Percentiles rank a stretch among this genome's conserved stretches.
phyloP scores from a whole-genome alignment of 352 stramenopile species.

The Halophytophthora batemanensis region DNA sequence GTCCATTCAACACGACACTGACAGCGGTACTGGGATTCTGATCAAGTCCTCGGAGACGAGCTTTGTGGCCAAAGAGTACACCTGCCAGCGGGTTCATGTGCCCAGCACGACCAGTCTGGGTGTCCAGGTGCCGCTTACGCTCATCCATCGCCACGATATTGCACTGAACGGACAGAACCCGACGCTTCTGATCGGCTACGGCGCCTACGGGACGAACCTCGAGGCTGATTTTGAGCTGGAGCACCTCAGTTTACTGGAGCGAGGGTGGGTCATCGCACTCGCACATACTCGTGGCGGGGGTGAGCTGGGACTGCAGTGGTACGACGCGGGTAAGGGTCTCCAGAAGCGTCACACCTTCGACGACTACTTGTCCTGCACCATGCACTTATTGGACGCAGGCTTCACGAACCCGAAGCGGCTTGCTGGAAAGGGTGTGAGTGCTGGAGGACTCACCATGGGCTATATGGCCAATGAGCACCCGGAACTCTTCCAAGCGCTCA shows the following conservation, averaged over 20 bases:
- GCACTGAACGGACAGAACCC: conserved; percentile 56
- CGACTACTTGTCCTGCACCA: conserved; percentile 76
- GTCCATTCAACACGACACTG: not conserved
- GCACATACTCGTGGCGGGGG: conserved; percentile 88
- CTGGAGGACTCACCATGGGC: conserved; percentile 85
- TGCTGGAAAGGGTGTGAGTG: conserved; percentile 79
- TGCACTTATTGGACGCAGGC: conserved; percentile 52
- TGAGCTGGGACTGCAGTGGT: conserved; percentile 87
- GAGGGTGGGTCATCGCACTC: conserved; percentile 87
- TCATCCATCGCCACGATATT: conserved; percentile 70
- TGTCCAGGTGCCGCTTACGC: conserved; percentile 64
- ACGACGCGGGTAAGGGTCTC: conserved; percentile 72
- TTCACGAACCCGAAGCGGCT: conserved; percentile 65
- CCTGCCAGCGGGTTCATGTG: conserved; percentile 41
- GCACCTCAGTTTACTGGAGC: conserved; percentile 78
- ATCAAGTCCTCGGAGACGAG: conserved; percentile 4
- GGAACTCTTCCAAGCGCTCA: conserved; percentile 65
- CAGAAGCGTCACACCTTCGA: conserved; percentile 85
- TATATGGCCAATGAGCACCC: conserved; percentile 83
- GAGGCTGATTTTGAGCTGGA: conserved; percentile 86
- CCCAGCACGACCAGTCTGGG: conserved; percentile 32
- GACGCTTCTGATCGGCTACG: conserved; percentile 87
- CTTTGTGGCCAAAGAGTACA: conserved; percentile 33
- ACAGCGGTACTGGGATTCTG: not conserved
- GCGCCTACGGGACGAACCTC: conserved; percentile 86